phyloP scores from a whole-genome alignment of 805 yeast genomes.

The Cyberlindnera mississippiensis region DNA sequence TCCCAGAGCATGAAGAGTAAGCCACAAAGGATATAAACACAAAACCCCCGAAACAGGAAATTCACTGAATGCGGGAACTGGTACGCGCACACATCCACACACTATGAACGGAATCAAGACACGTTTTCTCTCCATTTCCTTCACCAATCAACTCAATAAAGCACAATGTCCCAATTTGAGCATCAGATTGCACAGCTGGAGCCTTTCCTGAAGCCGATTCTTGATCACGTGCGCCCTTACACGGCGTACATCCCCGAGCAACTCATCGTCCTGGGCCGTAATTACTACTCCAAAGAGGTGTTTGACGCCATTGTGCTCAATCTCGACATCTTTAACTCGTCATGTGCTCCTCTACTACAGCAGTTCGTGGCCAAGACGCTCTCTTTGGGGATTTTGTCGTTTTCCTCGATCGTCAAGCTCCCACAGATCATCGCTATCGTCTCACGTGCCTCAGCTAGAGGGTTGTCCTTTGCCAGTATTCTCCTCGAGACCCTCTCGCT shows the following conservation, averaged over 20 bases:
- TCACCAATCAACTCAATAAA: too few species aligned
- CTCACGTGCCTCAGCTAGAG: constrained; percentile 30
- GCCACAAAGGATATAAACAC: too few species aligned
- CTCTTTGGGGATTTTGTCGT: constrained; percentile 34
- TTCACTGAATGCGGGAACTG: too few species aligned
- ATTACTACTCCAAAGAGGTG: constrained; percentile 26
- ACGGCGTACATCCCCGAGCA: constrained; percentile 18
- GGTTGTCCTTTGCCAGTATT: constrained; percentile 32
- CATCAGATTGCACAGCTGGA: constrained; percentile 8
- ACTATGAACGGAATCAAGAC: too few species aligned
- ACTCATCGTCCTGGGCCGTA: constrained; percentile 23
- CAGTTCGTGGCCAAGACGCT: constrained; percentile 31
- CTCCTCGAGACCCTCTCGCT: constrained; percentile 33
- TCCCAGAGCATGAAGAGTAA: too few species aligned
- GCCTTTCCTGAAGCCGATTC: constrained; percentile 20
- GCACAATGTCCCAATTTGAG: too few species aligned
- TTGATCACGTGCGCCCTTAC: constrained; percentile 19
- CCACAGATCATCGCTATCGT: constrained; percentile 38
- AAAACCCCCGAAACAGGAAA: too few species aligned
- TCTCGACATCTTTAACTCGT: constrained; percentile 23
- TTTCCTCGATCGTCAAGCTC: constrained; percentile 36
- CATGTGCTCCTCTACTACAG: constrained; percentile 26
- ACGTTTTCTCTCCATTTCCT: too few species aligned
- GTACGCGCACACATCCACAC: too few species aligned
- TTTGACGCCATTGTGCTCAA: constrained; percentile 28